These are phyloP conservation scores for Akebia trifoliata DNA, from an alignment of 164 flowering plant genomes.

Conservation along the genomic window DNA sequence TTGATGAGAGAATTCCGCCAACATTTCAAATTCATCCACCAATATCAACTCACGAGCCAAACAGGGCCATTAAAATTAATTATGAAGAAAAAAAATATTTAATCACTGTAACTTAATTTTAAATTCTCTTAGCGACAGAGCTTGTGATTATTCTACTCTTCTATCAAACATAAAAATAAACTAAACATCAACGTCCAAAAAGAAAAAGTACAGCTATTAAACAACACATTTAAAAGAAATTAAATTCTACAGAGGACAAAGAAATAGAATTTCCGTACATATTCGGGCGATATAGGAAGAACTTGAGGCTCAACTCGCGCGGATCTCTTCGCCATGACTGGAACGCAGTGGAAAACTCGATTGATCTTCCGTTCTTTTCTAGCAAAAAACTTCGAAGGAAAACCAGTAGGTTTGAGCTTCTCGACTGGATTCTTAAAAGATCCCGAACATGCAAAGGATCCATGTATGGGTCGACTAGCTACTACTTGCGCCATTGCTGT, in stretches of 20 bases:
- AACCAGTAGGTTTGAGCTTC: conserved; percentile 14
- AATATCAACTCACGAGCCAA: background rate
- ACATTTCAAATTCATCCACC: background rate
- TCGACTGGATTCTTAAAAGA: conserved; percentile 5
- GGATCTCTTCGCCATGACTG: conserved; percentile 19
- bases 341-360: background rate
- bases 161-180: too few species aligned
- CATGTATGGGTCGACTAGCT: conserved; percentile 15
- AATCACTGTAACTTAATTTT: background rate
- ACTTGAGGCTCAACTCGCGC: conserved; percentile 12
- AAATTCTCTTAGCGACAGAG: background rate
- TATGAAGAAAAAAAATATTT: background rate
- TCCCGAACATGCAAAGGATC: conserved; percentile 13
- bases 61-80: background rate
- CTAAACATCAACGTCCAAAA: too few species aligned
- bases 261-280: conserved; percentile 12
- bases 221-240: background rate
- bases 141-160: background rate
- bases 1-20: background rate
- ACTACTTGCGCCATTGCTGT: conserved; percentile 26
- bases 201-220: background rate
- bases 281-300: conserved; percentile 26
- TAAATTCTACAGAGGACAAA: background rate
- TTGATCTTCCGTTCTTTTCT: conserved; percentile 1
- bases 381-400: conserved; percentile 8